Percentiles rank a stretch among this genome's conserved stretches.
phyloP scores from a whole-genome alignment of 2,329 filamentous ascomycete species.

The Podosphaera fusca region DNA sequence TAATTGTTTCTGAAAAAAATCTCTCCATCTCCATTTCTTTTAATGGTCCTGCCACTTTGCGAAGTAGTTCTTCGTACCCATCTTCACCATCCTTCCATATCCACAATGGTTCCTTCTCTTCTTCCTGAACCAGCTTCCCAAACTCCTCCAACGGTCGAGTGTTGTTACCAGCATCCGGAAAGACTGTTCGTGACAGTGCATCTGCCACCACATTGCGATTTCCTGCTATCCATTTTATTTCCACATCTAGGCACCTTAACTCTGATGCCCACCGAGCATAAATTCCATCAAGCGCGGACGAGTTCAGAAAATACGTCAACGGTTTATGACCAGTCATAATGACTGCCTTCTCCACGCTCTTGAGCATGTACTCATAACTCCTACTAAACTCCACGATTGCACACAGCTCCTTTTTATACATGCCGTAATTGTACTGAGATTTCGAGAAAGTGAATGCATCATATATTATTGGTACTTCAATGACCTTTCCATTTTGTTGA shows the following conservation, averaged over 20 bases:
- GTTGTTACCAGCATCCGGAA: background rate
- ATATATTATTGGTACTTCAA: background rate
- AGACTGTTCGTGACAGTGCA: background rate
- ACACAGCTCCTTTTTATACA: background rate
- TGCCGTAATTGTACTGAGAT: constrained; percentile 3
- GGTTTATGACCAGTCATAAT: background rate
- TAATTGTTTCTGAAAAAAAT: too few relatives aligned
- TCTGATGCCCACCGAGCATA: background rate
- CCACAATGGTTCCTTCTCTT: background rate
- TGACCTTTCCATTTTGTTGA: background rate
- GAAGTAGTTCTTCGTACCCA: background rate
- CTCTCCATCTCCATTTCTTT: too few relatives aligned
- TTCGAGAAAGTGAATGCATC: constrained; percentile 1
- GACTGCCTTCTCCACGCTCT: too few relatives aligned
- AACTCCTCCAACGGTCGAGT: background rate
- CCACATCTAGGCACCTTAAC: background rate
- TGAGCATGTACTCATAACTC: constrained; percentile 2
- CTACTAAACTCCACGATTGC: constrained; percentile 2
- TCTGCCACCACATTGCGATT: background rate
- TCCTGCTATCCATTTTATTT: background rate
- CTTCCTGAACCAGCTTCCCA: background rate
- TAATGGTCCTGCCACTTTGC: too few relatives aligned
- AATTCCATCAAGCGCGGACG: background rate
- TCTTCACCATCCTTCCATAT: background rate
- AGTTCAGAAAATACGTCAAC: background rate